Evolutionary conservation across 2,329 filamentous ascomycete genomes (phyloP).

Genomic region (Phialophora macrospora): DNA sequence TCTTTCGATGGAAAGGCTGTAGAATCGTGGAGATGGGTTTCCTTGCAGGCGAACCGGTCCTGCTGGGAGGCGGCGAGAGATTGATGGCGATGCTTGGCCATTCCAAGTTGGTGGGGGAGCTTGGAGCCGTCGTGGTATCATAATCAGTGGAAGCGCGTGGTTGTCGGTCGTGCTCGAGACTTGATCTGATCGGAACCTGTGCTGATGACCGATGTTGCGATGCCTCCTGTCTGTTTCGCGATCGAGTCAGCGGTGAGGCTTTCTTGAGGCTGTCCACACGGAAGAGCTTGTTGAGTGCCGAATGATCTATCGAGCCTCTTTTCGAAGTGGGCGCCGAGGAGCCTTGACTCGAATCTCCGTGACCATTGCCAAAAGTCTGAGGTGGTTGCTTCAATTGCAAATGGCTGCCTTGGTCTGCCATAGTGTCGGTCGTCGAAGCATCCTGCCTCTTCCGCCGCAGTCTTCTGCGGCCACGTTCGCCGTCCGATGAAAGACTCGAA

Average conservation of each 20-base stretch:
- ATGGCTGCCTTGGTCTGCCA: conserved; percentile 4
- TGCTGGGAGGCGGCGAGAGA: conserved; percentile 66
- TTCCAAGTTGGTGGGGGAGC: conserved; percentile 48
- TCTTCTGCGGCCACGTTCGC: conserved; percentile 34
- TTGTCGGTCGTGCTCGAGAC: conserved; percentile 30
- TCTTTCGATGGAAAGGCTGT: conserved; percentile 45
- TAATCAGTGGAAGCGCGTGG: conserved; percentile 50
- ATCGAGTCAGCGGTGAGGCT: conserved; percentile 24
- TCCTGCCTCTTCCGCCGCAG: conserved; percentile 28
- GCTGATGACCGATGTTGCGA: conserved; percentile 17
- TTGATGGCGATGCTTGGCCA: conserved; percentile 67
- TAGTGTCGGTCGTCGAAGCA: conserved; percentile 11
- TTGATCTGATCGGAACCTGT: conserved; percentile 20
- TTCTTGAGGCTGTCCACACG: conserved; percentile 26
- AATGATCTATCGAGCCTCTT: conserved; percentile 33
- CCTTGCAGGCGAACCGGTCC: conserved; percentile 66
- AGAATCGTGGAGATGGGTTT: conserved; percentile 56
- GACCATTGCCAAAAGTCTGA: conserved; percentile 5
- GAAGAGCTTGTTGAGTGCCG: conserved; percentile 29
- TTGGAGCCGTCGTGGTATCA: conserved; percentile 51
- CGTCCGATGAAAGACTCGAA: conserved; percentile 28
- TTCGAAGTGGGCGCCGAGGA: conserved; percentile 35
- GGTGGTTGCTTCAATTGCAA: conserved; percentile 17
- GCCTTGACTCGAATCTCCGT: conserved; percentile 28
- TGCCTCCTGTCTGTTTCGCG: conserved; percentile 25